Evolutionary conservation across 1,284 basidiomycete genomes (phyloP).

Genomic region (Rhodotorula sp.): DNA sequence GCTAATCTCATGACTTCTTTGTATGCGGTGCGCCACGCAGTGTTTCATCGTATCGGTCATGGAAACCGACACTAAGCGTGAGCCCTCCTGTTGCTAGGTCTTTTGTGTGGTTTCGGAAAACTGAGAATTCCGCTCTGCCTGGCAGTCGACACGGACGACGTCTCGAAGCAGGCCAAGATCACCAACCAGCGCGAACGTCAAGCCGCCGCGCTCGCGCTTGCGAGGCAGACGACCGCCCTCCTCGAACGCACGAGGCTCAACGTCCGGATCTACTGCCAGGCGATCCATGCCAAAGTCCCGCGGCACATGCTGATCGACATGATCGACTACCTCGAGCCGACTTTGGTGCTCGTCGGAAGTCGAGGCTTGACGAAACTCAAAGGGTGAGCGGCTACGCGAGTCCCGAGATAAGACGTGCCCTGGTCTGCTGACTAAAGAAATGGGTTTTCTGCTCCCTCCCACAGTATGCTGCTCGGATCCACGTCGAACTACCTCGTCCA

Average conservation of each 20-base stretch:
- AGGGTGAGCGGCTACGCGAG: slow-evolving; percentile 59
- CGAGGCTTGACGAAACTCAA: slow-evolving; percentile 85
- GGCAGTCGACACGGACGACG: slow-evolving; percentile 71
- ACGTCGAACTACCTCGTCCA: slow-evolving; percentile 96
- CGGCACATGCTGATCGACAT: slow-evolving; percentile 78
- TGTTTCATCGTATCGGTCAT: slow-evolving; percentile 77
- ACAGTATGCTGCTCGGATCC: slow-evolving; percentile 88
- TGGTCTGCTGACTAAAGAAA: background rate
- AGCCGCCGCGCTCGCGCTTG: slow-evolving; percentile 34
- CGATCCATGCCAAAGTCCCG: slow-evolving; percentile 71
- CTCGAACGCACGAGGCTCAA: slow-evolving; percentile 85
- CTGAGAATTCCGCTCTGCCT: background rate
- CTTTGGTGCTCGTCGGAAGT: slow-evolving; percentile 92
- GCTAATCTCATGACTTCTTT: background rate
- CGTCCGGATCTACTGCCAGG: slow-evolving; percentile 84
- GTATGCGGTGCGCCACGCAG: slow-evolving; percentile 2
- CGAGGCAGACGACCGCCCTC: slow-evolving; percentile 64
- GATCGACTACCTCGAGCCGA: slow-evolving; percentile 89
- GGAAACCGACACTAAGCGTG: slow-evolving; percentile 87
- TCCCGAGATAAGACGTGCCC: background rate
- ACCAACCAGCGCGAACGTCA: slow-evolving; percentile 43
- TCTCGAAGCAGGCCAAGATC: slow-evolving; percentile 37
- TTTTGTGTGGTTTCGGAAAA: background rate
- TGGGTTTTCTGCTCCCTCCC: background rate
- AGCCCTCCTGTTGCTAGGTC: slow-evolving; percentile 42